phyloP scores from a whole-genome alignment of 2,329 filamentous ascomycete genomes.

The Cercospora canescens region DNA sequence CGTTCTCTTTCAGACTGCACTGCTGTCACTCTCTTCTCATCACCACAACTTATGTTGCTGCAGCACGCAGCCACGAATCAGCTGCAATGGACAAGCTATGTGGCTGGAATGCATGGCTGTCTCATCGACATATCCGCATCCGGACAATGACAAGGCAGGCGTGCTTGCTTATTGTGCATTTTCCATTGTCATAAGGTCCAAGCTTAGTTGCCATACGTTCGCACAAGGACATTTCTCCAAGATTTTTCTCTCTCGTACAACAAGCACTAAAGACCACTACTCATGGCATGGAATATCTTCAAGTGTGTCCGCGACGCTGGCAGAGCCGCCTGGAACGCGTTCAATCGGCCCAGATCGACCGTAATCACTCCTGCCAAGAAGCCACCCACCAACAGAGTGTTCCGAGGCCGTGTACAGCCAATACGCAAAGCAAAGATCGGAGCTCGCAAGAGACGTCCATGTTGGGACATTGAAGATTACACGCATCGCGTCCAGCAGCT shows the following conservation, averaged over 20 bases:
- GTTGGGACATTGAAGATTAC: slow-evolving; percentile 3
- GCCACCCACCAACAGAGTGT: neutral
- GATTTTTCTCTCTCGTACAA: neutral
- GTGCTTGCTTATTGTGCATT: neutral
- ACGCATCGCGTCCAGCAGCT: neutral
- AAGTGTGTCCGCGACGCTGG: neutral
- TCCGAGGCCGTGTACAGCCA: neutral
- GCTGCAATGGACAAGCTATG: neutral
- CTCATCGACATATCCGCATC: neutral
- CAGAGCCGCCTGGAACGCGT: neutral
- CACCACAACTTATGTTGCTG: neutral
- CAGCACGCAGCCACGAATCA: neutral
- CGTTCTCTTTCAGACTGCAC: neutral
- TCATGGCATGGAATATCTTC: neutral
- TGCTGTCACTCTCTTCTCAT: neutral
- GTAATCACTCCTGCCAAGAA: neutral
- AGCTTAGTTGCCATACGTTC: neutral
- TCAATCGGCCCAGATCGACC: neutral
- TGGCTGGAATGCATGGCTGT: neutral
- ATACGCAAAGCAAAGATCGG: neutral
- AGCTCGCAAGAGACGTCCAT: neutral
- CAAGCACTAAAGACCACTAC: neutral
- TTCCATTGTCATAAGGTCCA: neutral
- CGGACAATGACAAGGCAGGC: neutral
- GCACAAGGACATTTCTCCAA: neutral